Conservation (phyloP, 768 basidiomycete species). For the Leccinum arenicola region DNA sequence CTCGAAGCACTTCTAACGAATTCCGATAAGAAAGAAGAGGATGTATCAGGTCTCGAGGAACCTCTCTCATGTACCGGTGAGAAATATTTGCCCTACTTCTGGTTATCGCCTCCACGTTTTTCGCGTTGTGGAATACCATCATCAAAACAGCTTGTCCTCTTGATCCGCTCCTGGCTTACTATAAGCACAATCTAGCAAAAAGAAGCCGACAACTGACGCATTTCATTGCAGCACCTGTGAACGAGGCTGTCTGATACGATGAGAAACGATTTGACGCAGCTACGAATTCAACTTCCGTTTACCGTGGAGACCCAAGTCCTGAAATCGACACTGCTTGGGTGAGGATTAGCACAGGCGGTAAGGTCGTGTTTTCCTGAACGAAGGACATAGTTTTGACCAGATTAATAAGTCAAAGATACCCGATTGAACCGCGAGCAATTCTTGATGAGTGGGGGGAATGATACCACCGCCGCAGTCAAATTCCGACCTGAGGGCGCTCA, state of each 20-base stretch:
- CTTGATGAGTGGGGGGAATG: conserved; percentile 5
- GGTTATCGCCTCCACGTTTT: background rate
- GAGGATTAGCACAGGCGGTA: conserved; percentile 2
- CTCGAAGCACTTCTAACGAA: background rate
- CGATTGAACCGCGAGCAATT: conserved; percentile 8
- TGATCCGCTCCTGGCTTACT: background rate
- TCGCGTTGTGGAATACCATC: background rate
- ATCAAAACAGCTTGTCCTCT: background rate
- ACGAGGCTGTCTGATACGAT: conserved; percentile 2
- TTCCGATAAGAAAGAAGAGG: background rate
- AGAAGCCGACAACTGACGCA: background rate
- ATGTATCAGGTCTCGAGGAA: too few species aligned
- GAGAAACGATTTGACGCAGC: conserved; percentile 2
- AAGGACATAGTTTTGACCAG: background rate
- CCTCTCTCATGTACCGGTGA: too few species aligned
- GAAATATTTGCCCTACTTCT: background rate
- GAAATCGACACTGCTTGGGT: conserved; percentile 10
- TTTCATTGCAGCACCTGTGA: background rate
- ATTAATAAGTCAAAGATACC: background rate
- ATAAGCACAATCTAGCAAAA: background rate
- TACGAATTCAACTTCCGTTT: background rate
- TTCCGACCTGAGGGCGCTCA: conserved; percentile 5
- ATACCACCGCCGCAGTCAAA: conserved; percentile 1
- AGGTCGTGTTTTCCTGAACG: too few species aligned
- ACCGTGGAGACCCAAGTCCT: conserved; percentile 1